Percentiles rank a stretch among this genome's conserved stretches.
Evolutionary conservation across 1,139 yeast genomes (phyloP).

Genomic region (Saccharomyces hybrid): DNA sequence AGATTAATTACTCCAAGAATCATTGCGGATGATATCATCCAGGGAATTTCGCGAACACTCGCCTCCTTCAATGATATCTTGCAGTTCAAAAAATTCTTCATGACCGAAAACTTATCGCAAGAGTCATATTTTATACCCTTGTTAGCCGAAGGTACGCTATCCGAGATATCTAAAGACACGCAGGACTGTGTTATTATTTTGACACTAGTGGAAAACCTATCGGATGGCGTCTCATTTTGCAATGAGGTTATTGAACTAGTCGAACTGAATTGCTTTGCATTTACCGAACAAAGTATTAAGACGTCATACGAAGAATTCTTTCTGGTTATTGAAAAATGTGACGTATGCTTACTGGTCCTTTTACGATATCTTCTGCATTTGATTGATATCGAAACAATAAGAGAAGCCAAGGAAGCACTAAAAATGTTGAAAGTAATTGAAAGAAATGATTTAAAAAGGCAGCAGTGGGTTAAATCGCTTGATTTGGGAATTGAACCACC

Average conservation of each 20-base stretch:
- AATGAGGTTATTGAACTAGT: constrained; percentile 9
- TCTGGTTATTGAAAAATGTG: constrained; percentile 11
- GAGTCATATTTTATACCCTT: constrained; percentile 18
- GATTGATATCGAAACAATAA: neutral
- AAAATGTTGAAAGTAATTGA: neutral
- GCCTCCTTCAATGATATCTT: constrained; percentile 12
- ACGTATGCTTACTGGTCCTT: constrained; percentile 14
- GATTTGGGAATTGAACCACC: neutral
- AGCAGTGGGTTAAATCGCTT: neutral
- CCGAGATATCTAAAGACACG: constrained; percentile 6
- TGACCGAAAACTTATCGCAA: constrained; percentile 8
- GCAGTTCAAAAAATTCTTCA: constrained; percentile 21
- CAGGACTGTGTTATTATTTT: neutral
- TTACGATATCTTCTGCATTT: constrained; percentile 4
- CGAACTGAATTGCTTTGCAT: neutral
- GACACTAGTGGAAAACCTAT: constrained; percentile 8
- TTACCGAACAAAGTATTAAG: neutral
- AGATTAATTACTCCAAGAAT: constrained; percentile 13
- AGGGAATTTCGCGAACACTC: constrained; percentile 12
- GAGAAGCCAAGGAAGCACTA: neutral
- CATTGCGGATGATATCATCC: constrained; percentile 11
- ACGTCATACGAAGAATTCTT: neutral
- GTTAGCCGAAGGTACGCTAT: constrained; percentile 19
- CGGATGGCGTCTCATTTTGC: constrained; percentile 8
- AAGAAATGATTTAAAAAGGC: neutral